Base-by-base conservation (phyloP, 2,329 filamentous ascomycete species). In the Emericellopsis cladophorae region DNA sequence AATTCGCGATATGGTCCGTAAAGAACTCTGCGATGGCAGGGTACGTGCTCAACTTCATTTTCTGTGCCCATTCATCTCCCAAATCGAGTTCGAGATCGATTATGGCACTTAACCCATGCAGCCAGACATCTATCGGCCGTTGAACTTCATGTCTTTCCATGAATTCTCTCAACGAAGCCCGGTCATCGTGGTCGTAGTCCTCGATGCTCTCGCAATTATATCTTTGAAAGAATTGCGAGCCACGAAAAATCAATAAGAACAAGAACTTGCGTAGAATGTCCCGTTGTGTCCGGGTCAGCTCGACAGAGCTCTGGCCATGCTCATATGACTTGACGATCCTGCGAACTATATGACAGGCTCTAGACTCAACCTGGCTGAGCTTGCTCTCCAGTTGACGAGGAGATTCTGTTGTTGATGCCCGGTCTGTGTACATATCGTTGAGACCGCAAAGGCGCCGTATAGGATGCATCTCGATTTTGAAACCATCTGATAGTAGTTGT, bases 161-260 rank as follows among this genome's bases (percentile, higher is more conserved):
- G 31, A 55, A 57, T 2, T 43, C 40, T 6, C 34, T 33, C 1
- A 57, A 39, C 2, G 33, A 31, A 4, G 46, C 37, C 35, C 45
- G 49, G 37, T 58, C 54, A 18, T 54, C 43, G 14, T 32, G 32
- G 0, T 47, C 24, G 45, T 69, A 70, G 1, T 46, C 48, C 5
- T 60, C 52, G 0, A 48, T 22, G 1, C 40, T 49, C 3, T 60
- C 55, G 14, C 42, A 40, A 42, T 58, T 51, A 36, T 64, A 63
- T 7, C 61, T 55, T 12, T 42, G 39, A 42, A 58, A 52, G 36
- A 65, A 63, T 5, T 31, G 42, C 2, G 49, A 50, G n/a, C 53
- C 52, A 12, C 66, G 60, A 37, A 67, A 69, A 42, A 65, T 65
- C 48, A 68, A 56, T 4, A 70, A 47, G 45, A 68, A 68, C 3